These are phyloP conservation scores for Drechslerella dactyloides DNA, from an alignment of 2,329 filamentous ascomycete species.

Conservation along the genomic window DNA sequence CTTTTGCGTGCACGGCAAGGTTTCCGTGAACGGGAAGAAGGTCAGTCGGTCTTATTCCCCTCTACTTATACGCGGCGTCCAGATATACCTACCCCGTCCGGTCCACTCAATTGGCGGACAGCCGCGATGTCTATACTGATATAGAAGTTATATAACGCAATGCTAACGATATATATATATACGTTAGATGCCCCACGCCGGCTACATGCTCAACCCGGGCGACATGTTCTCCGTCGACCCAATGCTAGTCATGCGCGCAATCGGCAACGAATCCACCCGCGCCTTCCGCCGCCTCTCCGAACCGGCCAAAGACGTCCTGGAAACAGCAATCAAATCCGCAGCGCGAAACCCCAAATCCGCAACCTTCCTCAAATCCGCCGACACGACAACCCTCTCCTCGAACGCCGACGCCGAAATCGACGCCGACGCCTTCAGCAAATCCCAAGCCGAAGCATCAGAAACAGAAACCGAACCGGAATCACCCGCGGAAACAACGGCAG, in stretches of 20 bases:
- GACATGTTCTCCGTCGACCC: constrained; percentile 97
- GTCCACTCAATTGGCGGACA: too few species aligned
- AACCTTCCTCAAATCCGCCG: constrained; percentile 50
- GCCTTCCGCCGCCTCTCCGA: constrained; percentile 40
- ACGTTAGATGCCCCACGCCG: constrained; percentile 84
- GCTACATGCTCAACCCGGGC: constrained; percentile 93
- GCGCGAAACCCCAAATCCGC: constrained; percentile 51
- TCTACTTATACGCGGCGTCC: too few species aligned
- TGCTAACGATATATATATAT: constrained; percentile 5
- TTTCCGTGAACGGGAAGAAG: constrained; percentile 96
- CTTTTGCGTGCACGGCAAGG: constrained; percentile 88
- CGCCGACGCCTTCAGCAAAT: constrained; percentile 29
- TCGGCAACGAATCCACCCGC: constrained; percentile 72
- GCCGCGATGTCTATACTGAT: too few species aligned
- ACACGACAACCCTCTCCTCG: constrained; percentile 18
- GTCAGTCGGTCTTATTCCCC: constrained; percentile 61
- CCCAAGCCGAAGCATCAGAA: constrained; percentile 26
- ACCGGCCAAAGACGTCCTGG: constrained; percentile 36
- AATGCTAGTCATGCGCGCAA: constrained; percentile 85
- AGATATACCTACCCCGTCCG: too few species aligned
- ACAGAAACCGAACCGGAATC: constrained; percentile 52
- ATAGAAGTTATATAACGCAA: background rate
- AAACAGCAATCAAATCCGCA: constrained; percentile 51
- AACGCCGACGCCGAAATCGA: constrained; percentile 48
- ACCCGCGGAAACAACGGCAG: constrained; percentile 47